These are phyloP conservation scores for Nannizzia gypsea DNA, from an alignment of 2,329 filamentous ascomycete genomes.

Conservation along the genomic window DNA sequence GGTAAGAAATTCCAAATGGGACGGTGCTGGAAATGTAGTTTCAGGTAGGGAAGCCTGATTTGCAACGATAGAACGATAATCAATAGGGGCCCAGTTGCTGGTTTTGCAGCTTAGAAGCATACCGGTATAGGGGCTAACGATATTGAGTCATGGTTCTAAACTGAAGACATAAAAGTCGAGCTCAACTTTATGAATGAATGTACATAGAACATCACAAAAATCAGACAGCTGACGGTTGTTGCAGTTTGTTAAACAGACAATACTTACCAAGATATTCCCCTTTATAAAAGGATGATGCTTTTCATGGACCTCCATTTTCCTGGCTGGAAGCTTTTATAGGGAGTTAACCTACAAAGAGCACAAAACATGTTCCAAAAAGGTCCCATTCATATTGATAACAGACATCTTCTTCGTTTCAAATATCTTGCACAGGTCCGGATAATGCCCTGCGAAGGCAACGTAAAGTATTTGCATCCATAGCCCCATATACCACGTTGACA, in stretches of 20 bases:
- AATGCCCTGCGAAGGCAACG: not conserved
- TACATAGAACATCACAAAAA: not conserved
- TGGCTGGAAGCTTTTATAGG: not conserved
- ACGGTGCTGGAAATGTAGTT: not conserved
- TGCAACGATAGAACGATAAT: not conserved
- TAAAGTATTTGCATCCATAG: slow-evolving; percentile 7
- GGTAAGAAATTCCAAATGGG: not conserved
- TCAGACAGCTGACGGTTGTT: not conserved
- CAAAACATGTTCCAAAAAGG: not conserved
- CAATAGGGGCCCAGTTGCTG: not conserved
- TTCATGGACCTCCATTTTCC: not conserved
- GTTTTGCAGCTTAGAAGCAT: not conserved
- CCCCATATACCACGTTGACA: slow-evolving; percentile 2
- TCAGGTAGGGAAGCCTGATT: not conserved
- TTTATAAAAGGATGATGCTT: not conserved
- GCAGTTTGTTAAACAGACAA: not conserved
- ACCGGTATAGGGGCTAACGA: not conserved
- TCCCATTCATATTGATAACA: slow-evolving; percentile 5
- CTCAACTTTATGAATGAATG: not conserved
- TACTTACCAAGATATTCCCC: not conserved
- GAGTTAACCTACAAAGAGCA: not conserved
- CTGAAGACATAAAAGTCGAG: not conserved
- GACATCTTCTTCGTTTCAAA: slow-evolving; percentile 2
- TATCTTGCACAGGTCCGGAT: slow-evolving; percentile 2
- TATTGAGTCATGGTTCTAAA: not conserved